Base-by-base conservation (phyloP, 257 asterid species). In the Verbascum thapsus region DNA sequence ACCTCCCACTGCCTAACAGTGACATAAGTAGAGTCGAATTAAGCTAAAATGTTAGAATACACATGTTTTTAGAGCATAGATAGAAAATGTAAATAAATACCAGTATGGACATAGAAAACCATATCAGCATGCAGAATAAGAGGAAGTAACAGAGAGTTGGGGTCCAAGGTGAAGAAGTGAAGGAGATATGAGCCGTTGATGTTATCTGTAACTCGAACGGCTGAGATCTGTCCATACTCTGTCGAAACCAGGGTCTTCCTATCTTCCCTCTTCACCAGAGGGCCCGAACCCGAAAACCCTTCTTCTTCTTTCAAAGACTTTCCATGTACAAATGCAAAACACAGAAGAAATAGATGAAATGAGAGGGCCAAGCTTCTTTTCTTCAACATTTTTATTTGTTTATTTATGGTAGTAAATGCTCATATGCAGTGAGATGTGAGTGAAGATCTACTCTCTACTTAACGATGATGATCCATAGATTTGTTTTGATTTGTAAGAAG, bases 101-200 rank as follows among this genome's bases (percentile, higher is more conserved):
- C 99, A 50, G 95, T 85, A 11, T 85, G 85, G 66, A 92, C 96
- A 78, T 86, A 92, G 81, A 92, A 92, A 12, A 85, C 73, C 96
- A 92, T 89, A 17, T 87, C 88, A 0, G 84, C 76, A 61, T 92
- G 95, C 3, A 89, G 69, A 58, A 89, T 40, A 47, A 78, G 89
- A 0, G 97, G 99, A 42, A 92, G 96, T 37, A 92, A 80, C 49
- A 89, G 59, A 3, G 96, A 78, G 43, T 85, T 83, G 9, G 99
- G 96, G 47, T 87, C 95, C 88, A 89, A 59, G 3, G 95, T 89
- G 77, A 92, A 78, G 88, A 82, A 85, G 37, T 87, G 91, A 55
- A 89, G 81, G 10, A 72, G 86, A 78, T 75, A 81, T 0, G 88
- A 58, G 50, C 83, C 86, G 15, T 70, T 64, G 8, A 49, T 49